A percentile compares a stretch with the other conserved stretches of the same genome.
Conservation (phyloP, 306 rosid species). For the Pyrus communis region DNA sequence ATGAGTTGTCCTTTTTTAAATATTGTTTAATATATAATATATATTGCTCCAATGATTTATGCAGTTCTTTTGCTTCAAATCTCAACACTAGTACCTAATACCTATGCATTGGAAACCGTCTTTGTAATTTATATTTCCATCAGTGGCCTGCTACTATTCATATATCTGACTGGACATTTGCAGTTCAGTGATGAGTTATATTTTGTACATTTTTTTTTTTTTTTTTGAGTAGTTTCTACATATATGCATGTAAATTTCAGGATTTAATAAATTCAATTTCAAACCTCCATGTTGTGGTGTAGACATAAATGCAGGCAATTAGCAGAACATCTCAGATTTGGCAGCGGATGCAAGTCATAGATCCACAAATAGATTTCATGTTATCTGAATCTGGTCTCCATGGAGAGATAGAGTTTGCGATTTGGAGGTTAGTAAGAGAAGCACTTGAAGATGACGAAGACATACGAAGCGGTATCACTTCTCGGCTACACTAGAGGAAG, state of each 20-base stretch:
- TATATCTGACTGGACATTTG: neutral
- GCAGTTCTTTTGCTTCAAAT: constrained; percentile 5
- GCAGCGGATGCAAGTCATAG: fast-evolving
- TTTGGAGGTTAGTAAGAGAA: neutral
- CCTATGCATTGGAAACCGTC: neutral
- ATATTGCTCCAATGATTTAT: neutral
- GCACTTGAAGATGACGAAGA: too few species aligned
- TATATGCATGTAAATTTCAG: neutral
- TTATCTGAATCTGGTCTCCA: neutral
- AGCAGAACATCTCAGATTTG: neutral
- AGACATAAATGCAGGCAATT: neutral
- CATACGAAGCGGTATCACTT: too few species aligned
- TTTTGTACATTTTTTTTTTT: neutral
- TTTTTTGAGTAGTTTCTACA: too few species aligned
- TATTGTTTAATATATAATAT: too few species aligned
- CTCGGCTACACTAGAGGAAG: too few species aligned
- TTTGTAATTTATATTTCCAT: constrained; percentile 2
- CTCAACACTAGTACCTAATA: neutral
- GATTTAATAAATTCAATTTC: too few species aligned
- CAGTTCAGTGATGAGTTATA: constrained; percentile 5
- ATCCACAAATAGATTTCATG: neutral
- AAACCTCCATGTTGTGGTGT: neutral
- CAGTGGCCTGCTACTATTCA: constrained; percentile 6
- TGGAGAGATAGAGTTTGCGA: too few species aligned
- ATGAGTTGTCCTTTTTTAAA: too few species aligned